These are phyloP conservation scores for Starmerella bacillaris DNA, from an alignment of 805 yeast genomes.

Conservation along the genomic window DNA sequence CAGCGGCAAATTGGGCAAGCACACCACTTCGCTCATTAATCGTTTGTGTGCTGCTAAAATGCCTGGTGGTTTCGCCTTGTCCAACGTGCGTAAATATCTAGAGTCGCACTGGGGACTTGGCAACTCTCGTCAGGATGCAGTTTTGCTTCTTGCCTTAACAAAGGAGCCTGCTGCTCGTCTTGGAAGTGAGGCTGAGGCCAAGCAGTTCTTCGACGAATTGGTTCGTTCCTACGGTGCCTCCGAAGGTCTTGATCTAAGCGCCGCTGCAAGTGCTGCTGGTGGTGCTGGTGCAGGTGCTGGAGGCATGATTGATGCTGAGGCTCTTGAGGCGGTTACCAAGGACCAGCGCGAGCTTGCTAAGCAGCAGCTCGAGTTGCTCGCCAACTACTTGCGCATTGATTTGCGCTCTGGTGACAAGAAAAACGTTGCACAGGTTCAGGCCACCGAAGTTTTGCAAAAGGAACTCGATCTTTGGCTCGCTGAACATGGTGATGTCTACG, in stretches of 20 bases:
- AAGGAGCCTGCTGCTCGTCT: constrained; percentile 84
- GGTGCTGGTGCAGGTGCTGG: constrained; percentile 42
- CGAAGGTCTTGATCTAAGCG: constrained; percentile 58
- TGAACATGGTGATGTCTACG: constrained; percentile 86
- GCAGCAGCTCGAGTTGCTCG: constrained; percentile 78
- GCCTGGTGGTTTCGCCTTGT: constrained; percentile 98
- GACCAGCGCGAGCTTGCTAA: constrained; percentile 53
- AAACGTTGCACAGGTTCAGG: constrained; percentile 66
- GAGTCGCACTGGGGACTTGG: constrained; percentile 86
- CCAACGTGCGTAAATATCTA: constrained; percentile 80
- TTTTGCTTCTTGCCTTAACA: constrained; percentile 63
- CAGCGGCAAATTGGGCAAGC: constrained; percentile 81
- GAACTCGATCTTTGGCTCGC: constrained; percentile 84
- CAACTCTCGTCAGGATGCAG: constrained; percentile 85
- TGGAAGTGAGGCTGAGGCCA: constrained; percentile 74
- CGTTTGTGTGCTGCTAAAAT: constrained; percentile 89
- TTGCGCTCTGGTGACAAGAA: constrained; percentile 80
- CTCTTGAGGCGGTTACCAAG: constrained; percentile 63
- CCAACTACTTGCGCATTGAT: constrained; percentile 86
- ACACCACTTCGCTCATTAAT: constrained; percentile 71
- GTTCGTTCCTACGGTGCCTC: constrained; percentile 73
- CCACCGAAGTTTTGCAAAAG: constrained; percentile 62
- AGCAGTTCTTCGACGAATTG: constrained; percentile 62
- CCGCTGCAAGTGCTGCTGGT: constrained; percentile 39
- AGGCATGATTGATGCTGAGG: constrained; percentile 86